A percentile compares a stretch with the other conserved stretches of the same genome.
These are phyloP conservation scores for Chrysanthemum makinoi DNA, from an alignment of 129 eudicot genomes.

Conservation along the genomic window DNA sequence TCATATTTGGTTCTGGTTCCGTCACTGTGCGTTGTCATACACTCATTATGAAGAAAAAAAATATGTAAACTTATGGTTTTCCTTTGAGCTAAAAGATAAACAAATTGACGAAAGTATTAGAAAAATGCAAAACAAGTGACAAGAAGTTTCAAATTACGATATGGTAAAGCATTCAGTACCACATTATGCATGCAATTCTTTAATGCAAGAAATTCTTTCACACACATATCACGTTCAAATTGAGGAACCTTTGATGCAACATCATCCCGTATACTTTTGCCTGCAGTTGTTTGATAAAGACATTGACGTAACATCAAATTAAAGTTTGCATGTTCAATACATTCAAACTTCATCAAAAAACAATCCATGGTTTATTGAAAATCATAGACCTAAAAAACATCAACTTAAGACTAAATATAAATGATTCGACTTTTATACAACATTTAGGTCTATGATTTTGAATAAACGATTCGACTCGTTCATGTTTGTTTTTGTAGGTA, in stretches of 20 bases:
- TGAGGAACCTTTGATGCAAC: constrained; percentile 90
- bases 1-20: no score
- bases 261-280: constrained; percentile 86
- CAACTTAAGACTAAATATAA: no score
- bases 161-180: constrained; percentile 44
- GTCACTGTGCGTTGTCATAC: no score
- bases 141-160: not conserved
- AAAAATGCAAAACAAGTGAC: constrained; percentile 12
- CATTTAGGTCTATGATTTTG: no score
- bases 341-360: not conserved
- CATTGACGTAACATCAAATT: constrained; percentile 13
- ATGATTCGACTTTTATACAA: no score
- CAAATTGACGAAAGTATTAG: constrained; percentile 20
- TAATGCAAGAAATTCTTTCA: no score
- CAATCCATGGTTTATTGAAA: not conserved
- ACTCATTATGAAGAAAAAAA: not conserved
- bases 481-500: no score
- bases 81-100: constrained; percentile 47
- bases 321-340: constrained; percentile 1
- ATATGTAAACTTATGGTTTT: constrained; percentile 41
- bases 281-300: constrained; percentile 36
- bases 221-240: constrained; percentile 89
- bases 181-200: constrained; percentile 82
- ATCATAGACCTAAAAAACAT: no score
- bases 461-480: no score